phyloP scores from a whole-genome alignment of 257 asterid genomes.

The Linaria vulgaris region DNA sequence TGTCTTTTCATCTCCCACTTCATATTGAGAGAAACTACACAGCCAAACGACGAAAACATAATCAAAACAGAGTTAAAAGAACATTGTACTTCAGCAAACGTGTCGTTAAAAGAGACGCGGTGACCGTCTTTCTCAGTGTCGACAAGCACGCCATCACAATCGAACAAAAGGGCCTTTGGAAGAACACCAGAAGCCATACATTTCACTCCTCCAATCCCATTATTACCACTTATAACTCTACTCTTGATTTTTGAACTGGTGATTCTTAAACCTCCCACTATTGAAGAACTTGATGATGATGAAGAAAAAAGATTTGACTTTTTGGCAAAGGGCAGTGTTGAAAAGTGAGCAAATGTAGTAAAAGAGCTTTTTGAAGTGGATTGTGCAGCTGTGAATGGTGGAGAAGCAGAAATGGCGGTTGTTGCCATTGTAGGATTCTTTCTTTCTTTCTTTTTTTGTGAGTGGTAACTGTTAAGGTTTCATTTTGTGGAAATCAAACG shows the following conservation, averaged over 20 bases:
- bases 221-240: conserved; percentile 16
- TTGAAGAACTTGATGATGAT: conserved; percentile 18
- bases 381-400: conserved; percentile 41
- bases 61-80: neutral
- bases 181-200: conserved; percentile 59
- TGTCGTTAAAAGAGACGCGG: conserved; percentile 90
- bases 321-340: conserved; percentile 27
- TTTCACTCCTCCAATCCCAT: conserved; percentile 36
- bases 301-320: conserved; percentile 33
- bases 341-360: conserved; percentile 6
- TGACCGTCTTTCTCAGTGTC: conserved; percentile 99
- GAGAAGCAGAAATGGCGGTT: conserved; percentile 38
- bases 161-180: conserved; percentile 85
- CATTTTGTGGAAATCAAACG: conserved; percentile 33
- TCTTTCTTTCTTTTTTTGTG: neutral
- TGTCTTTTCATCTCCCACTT: neutral
- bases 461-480: neutral
- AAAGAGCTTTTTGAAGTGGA: conserved; percentile 26
- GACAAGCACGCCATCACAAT: conserved; percentile 95
- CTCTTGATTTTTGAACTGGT: conserved; percentile 25
- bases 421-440: conserved; percentile 39
- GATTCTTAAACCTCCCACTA: conserved; percentile 28
- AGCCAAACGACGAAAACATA: conserved; percentile 4
- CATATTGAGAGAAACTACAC: conserved; percentile 3
- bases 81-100: conserved; percentile 69